A percentile compares a stretch with the other conserved stretches of the same genome.
Evolutionary conservation across 352 stramenopile species (phyloP).

Genomic region (Elongisporangium undulatum): DNA sequence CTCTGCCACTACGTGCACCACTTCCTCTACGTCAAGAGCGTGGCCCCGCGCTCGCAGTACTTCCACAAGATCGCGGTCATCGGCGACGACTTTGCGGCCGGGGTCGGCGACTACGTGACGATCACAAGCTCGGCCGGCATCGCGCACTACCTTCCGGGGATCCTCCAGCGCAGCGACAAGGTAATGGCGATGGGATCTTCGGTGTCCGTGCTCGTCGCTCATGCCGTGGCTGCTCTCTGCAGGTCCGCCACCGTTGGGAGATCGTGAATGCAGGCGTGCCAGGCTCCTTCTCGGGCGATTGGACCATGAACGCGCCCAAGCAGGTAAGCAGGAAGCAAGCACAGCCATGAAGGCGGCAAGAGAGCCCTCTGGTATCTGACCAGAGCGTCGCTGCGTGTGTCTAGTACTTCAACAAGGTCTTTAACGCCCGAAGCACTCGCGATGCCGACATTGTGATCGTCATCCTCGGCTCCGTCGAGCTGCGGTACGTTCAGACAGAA

Average conservation of each 20-base stretch:
- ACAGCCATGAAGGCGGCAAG: conserved; percentile 5
- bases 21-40: conserved; percentile 30
- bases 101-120: conserved; percentile 73
- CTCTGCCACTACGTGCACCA: conserved; percentile 51
- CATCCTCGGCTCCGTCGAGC: conserved; percentile 67
- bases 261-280: conserved; percentile 75
- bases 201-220: neutral
- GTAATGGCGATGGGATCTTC: conserved; percentile 13
- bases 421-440: conserved; percentile 39
- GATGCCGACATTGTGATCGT: conserved; percentile 81
- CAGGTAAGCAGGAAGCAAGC: conserved; percentile 29
- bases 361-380: too few relatives aligned
- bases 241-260: conserved; percentile 80
- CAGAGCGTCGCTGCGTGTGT: neutral
- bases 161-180: conserved; percentile 54
- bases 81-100: conserved; percentile 80
- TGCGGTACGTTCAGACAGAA: conserved; percentile 46
- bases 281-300: conserved; percentile 55
- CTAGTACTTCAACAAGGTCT: conserved; percentile 69
- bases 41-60: conserved; percentile 57
- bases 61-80: conserved; percentile 84
- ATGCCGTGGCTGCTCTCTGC: neutral
- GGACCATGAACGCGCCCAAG: conserved; percentile 52
- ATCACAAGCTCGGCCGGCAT: conserved; percentile 43
- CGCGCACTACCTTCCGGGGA: conserved; percentile 44